These are phyloP conservation scores for Candida albicans DNA, from an alignment of 1,139 yeast genomes.

Conservation along the genomic window DNA sequence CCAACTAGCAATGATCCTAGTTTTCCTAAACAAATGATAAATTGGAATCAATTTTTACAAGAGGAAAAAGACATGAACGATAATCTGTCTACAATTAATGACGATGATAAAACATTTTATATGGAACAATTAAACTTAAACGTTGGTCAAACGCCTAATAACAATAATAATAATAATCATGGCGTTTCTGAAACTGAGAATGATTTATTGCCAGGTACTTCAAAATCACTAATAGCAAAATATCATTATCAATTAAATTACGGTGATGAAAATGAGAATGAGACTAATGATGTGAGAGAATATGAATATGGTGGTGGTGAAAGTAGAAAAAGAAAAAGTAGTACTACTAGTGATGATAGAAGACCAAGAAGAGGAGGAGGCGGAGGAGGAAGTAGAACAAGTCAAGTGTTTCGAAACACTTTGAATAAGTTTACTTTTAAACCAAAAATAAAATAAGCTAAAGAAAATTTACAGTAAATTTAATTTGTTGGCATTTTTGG, in stretches of 20 bases:
- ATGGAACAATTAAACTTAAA: not conserved
- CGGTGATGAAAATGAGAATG: too few species aligned
- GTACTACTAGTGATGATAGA: not conserved
- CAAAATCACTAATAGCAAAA: not conserved
- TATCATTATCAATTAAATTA: too few species aligned
- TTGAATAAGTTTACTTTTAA: not conserved
- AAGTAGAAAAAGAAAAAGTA: not conserved
- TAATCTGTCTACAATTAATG: too few species aligned
- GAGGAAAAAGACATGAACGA: conserved; percentile 1
- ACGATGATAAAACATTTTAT: not conserved
- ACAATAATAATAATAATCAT: too few species aligned
- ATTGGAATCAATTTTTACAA: conserved; percentile 10
- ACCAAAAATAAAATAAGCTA: too few species aligned
- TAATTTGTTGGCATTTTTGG: too few species aligned
- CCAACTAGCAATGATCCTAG: not conserved
- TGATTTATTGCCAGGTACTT: not conserved
- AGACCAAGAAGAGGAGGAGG: not conserved
- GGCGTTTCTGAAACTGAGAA: too few species aligned
- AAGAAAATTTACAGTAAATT: too few species aligned
- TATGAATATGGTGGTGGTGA: not conserved
- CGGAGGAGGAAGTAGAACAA: not conserved
- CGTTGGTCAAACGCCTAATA: not conserved
- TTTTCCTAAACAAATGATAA: conserved; percentile 1
- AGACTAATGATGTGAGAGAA: too few species aligned
- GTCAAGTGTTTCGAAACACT: not conserved